Evolutionary conservation across 2,329 filamentous ascomycete genomes (phyloP).

Genomic region (Cercospora sesami): DNA sequence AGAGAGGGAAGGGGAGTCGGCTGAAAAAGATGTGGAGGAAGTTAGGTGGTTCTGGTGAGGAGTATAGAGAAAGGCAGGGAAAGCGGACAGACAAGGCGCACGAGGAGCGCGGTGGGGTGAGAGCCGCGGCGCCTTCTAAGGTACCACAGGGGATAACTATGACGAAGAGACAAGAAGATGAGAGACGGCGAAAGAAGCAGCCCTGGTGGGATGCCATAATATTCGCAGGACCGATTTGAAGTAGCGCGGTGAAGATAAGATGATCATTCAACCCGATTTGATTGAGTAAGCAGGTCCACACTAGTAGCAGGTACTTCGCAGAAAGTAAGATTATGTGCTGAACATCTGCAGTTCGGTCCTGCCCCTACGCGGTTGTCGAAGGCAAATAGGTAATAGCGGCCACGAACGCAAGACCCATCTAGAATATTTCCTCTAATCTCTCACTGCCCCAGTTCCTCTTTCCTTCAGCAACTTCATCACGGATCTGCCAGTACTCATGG

Average conservation of each 20-base stretch:
- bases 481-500: slow-evolving; percentile 80
- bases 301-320: neutral
- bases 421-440: slow-evolving; percentile 74
- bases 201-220: neutral
- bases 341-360: neutral
- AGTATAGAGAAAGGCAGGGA: neutral
- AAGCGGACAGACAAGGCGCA: neutral
- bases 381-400: neutral
- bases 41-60: neutral
- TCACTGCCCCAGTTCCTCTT: slow-evolving; percentile 62
- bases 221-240: neutral
- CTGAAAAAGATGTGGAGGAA: neutral
- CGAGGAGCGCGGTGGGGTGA: neutral
- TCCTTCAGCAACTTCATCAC: slow-evolving; percentile 65
- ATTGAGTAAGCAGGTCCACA: neutral
- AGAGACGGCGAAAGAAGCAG: neutral
- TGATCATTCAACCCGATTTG: neutral
- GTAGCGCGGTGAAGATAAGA: neutral
- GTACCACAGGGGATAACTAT: neutral
- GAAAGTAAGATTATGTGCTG: neutral
- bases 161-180: neutral
- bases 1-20: neutral
- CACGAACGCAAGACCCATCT: slow-evolving; percentile 1
- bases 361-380: neutral
- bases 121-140: neutral